Percentiles rank a stretch among this genome's conserved stretches.
These are phyloP conservation scores for Phaeolepiota aurea DNA, from an alignment of 768 basidiomycete species.

Conservation along the genomic window DNA sequence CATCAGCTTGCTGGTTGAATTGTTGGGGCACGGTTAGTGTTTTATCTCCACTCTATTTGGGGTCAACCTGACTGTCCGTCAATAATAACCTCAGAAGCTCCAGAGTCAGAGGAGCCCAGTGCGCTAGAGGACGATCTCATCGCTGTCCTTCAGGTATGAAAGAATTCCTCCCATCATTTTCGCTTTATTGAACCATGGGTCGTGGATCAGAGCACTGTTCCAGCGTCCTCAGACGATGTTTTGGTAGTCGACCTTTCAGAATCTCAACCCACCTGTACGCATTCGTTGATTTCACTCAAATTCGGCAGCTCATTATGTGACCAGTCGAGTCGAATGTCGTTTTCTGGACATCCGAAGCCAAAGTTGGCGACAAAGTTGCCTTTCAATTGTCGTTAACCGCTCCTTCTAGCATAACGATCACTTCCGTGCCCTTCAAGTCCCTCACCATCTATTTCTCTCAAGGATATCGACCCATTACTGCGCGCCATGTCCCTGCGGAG, in stretches of 20 bases:
- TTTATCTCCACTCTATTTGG: background rate
- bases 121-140: conserved; percentile 62
- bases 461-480: conserved; percentile 33
- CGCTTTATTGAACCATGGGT: background rate
- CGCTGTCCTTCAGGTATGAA: conserved; percentile 59
- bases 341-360: conserved; percentile 65
- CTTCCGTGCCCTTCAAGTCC: conserved; percentile 51
- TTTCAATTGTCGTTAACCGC: conserved; percentile 71
- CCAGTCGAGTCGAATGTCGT: conserved; percentile 57
- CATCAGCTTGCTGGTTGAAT: conserved; percentile 71
- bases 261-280: conserved; percentile 54
- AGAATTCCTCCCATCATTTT: background rate
- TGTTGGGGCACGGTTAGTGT: conserved; percentile 66
- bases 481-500: conserved; percentile 31
- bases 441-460: conserved; percentile 53
- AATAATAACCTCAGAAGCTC: conserved; percentile 21
- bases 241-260: conserved; percentile 59
- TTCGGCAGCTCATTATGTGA: conserved; percentile 5
- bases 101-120: conserved; percentile 36
- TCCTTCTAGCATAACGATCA: conserved; percentile 37
- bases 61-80: conserved; percentile 2
- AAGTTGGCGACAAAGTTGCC: conserved; percentile 51
- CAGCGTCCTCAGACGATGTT: conserved; percentile 44
- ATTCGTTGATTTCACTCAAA: conserved; percentile 4
- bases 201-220: conserved; percentile 57